A percentile compares a stretch with the other conserved stretches of the same genome.
phyloP scores from a whole-genome alignment of 345 rosid genomes.

The Carallia brachiata region DNA sequence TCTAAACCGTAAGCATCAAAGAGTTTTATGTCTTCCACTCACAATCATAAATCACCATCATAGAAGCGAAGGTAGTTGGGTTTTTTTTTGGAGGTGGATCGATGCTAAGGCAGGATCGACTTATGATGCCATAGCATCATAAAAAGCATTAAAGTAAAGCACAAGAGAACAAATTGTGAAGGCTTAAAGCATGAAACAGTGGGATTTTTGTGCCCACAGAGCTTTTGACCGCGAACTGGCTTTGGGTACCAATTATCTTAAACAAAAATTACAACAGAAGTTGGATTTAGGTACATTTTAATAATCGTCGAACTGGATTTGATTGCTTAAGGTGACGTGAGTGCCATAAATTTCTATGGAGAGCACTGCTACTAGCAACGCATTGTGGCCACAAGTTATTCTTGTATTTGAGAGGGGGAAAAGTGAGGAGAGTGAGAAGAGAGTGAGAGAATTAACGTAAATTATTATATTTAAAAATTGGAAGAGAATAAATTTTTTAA shows the following conservation, averaged over 20 bases:
- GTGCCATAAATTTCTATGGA: too few species aligned
- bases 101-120: not conserved
- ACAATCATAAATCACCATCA: not conserved
- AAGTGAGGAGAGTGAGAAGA: too few species aligned
- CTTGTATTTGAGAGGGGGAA: too few species aligned
- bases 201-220: not conserved
- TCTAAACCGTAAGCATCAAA: not conserved
- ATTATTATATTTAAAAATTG: too few species aligned
- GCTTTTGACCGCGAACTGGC: not conserved
- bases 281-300: too few species aligned
- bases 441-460: too few species aligned
- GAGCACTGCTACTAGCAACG: too few species aligned
- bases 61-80: conserved; percentile 1
- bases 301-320: too few species aligned
- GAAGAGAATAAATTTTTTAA: too few species aligned
- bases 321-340: too few species aligned
- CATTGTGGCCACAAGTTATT: too few species aligned
- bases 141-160: not conserved
- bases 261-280: too few species aligned
- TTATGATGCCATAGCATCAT: not conserved
- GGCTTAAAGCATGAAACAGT: not conserved
- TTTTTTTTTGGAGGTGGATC: not conserved
- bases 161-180: not conserved
- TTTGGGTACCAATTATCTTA: not conserved
- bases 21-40: conserved; percentile 3